These are phyloP conservation scores for Penicillium fuscoglaucum DNA, from an alignment of 2,329 filamentous ascomycete genomes.

Conservation along the genomic window DNA sequence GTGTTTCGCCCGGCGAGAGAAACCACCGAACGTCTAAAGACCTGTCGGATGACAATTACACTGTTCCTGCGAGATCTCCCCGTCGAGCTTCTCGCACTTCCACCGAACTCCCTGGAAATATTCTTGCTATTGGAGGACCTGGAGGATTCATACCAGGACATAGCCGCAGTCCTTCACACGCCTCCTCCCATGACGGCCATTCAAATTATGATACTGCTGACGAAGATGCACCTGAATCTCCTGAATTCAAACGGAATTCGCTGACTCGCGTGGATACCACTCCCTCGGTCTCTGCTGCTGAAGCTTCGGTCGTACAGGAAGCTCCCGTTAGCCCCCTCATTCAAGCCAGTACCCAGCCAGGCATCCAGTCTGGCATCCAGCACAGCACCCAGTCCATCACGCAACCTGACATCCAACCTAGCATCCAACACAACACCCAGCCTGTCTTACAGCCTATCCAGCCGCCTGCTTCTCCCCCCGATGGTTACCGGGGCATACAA, in stretches of 20 bases:
- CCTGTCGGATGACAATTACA: neutral
- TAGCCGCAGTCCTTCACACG: slow-evolving; percentile 18
- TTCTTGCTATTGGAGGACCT: neutral
- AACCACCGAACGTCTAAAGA: slow-evolving; percentile 2
- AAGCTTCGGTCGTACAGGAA: neutral
- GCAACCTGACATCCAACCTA: too few species aligned
- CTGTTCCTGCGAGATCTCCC: slow-evolving; percentile 4
- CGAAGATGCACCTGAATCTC: slow-evolving; percentile 25
- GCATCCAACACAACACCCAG: neutral
- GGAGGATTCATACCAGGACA: slow-evolving; percentile 5
- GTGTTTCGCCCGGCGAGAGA: neutral
- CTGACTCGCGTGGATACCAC: neutral
- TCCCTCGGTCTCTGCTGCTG: neutral
- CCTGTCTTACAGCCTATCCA: neutral
- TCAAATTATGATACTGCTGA: slow-evolving; percentile 38
- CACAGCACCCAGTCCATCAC: neutral
- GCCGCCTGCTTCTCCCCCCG: neutral
- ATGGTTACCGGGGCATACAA: neutral
- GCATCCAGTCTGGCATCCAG: neutral
- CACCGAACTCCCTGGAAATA: neutral
- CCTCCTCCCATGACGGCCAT: slow-evolving; percentile 21
- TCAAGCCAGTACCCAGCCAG: neutral
- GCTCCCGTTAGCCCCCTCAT: neutral
- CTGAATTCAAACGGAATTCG: slow-evolving; percentile 1
- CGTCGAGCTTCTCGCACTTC: neutral